A percentile compares a stretch with the other conserved stretches of the same genome.
phyloP scores from a whole-genome alignment of 2,329 filamentous ascomycete species.

The Coniella lustricola region DNA sequence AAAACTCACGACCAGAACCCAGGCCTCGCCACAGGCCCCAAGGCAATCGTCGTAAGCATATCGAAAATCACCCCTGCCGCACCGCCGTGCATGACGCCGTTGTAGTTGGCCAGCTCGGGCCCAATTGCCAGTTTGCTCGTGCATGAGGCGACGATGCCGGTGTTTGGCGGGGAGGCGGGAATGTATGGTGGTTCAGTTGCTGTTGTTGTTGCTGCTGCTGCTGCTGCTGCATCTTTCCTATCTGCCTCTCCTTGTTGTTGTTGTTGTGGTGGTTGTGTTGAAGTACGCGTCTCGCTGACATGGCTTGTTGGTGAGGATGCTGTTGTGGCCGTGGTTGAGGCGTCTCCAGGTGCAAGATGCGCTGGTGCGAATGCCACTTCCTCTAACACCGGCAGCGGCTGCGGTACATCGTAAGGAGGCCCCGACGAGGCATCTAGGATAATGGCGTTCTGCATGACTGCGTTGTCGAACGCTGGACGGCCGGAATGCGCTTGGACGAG shows the following conservation, averaged over 20 bases:
- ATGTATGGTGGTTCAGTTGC: not conserved
- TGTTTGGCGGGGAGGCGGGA: constrained; percentile 7
- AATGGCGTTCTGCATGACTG: constrained; percentile 18
- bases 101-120: constrained; percentile 36
- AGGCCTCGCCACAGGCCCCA: constrained; percentile 39
- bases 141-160: constrained; percentile 23
- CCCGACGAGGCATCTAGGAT: constrained; percentile 24
- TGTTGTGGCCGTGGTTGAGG: too few species aligned
- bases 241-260: too few species aligned
- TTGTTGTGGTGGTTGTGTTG: too few species aligned
- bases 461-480: constrained; percentile 18
- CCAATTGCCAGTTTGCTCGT: constrained; percentile 38
- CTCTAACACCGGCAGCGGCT: not conserved
- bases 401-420: constrained; percentile 5
- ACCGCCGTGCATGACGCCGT: constrained; percentile 45
- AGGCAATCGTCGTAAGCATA: constrained; percentile 42
- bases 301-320: too few species aligned
- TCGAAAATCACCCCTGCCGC: constrained; percentile 49
- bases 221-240: too few species aligned
- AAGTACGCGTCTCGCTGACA: too few species aligned
- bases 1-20: constrained; percentile 39
- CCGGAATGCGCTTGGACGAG: constrained; percentile 12
- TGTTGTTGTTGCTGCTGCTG: not conserved
- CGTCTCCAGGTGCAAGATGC: too few species aligned
- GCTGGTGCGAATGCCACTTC: not conserved